Evolutionary conservation across 805 yeast species (phyloP).

Genomic region (Grigorovia humatica): DNA sequence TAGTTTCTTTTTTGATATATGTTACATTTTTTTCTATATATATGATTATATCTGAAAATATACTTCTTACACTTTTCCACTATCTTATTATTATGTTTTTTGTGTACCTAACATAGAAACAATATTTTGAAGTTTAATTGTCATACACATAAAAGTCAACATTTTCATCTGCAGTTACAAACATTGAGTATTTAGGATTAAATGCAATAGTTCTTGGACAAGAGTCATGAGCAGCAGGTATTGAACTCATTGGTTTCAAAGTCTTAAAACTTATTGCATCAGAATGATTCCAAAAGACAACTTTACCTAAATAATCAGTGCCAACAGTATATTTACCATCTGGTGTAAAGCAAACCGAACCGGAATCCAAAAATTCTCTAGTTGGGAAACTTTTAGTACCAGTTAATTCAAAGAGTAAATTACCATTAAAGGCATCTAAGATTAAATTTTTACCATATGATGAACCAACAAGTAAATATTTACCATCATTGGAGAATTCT

Average conservation of each 20-base stretch:
- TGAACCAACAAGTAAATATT: slow-evolving; percentile 47
- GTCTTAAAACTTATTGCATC: slow-evolving; percentile 23
- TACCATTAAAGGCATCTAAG: slow-evolving; percentile 62
- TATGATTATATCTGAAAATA: neutral
- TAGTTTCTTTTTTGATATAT: neutral
- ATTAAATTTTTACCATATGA: slow-evolving; percentile 50
- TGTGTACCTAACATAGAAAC: no score
- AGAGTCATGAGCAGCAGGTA: slow-evolving; percentile 25
- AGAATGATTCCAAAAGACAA: slow-evolving; percentile 43
- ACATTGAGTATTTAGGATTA: slow-evolving; percentile 33
- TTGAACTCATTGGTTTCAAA: slow-evolving; percentile 20
- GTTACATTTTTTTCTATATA: neutral
- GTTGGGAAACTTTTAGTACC: slow-evolving; percentile 41
- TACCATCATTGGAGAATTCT: slow-evolving; percentile 75
- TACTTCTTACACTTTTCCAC: neutral
- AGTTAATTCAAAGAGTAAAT: slow-evolving; percentile 34
- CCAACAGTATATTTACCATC: slow-evolving; percentile 55
- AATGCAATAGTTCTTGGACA: slow-evolving; percentile 33
- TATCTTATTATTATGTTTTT: no score
- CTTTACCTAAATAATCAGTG: slow-evolving; percentile 46
- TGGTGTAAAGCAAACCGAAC: slow-evolving; percentile 51
- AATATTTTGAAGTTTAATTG: slow-evolving; percentile 2
- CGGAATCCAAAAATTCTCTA: slow-evolving; percentile 38
- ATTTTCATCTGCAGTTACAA: slow-evolving; percentile 31
- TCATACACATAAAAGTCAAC: slow-evolving; percentile 28